Conservation (phyloP, 805 yeast genomes). For the Kockiozyma suomiensis region DNA sequence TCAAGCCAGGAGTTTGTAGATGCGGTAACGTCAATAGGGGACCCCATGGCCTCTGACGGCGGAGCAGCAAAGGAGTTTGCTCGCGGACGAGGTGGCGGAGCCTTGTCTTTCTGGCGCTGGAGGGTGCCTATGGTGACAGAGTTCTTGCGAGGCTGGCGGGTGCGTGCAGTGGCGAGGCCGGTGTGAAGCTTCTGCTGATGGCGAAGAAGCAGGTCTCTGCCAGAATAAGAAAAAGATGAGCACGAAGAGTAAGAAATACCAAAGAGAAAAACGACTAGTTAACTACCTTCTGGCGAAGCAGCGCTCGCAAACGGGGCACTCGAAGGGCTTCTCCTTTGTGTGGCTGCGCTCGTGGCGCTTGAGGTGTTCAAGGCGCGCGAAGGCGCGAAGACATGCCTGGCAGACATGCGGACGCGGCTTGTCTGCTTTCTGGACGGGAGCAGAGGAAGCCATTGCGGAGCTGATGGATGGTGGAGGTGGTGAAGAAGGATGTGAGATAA, state of each 20-base stretch:
- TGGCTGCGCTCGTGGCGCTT: slow-evolving; percentile 70
- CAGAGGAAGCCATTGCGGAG: not conserved
- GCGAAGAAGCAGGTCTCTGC: slow-evolving; percentile 58
- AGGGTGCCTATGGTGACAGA: slow-evolving; percentile 32
- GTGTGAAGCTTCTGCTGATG: slow-evolving; percentile 91
- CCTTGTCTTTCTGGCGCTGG: slow-evolving; percentile 17
- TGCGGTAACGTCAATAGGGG: slow-evolving; percentile 2
- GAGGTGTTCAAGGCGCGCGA: slow-evolving; percentile 63
- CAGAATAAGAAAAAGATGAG: not conserved
- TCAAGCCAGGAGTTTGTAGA: slow-evolving; percentile 27
- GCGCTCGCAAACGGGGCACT: slow-evolving; percentile 33
- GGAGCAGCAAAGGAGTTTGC: slow-evolving; percentile 30
- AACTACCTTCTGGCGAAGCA: slow-evolving; percentile 61
- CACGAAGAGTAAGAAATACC: slow-evolving; percentile 57
- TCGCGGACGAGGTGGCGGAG: slow-evolving; percentile 20
- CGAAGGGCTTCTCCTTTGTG: slow-evolving; percentile 75
- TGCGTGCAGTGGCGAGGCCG: slow-evolving; percentile 21
- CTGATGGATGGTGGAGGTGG: not conserved
- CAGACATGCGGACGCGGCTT: slow-evolving; percentile 95
- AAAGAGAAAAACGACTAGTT: slow-evolving; percentile 38
- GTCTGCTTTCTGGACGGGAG: slow-evolving; percentile 59
- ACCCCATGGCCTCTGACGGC: slow-evolving; percentile 2
- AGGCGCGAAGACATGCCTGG: slow-evolving; percentile 87
- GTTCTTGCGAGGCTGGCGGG: slow-evolving; percentile 28
- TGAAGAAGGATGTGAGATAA: not conserved